Evolutionary conservation across 192 early-diverging fungal species (phyloP).

Genomic region (Coemansia sp.): DNA sequence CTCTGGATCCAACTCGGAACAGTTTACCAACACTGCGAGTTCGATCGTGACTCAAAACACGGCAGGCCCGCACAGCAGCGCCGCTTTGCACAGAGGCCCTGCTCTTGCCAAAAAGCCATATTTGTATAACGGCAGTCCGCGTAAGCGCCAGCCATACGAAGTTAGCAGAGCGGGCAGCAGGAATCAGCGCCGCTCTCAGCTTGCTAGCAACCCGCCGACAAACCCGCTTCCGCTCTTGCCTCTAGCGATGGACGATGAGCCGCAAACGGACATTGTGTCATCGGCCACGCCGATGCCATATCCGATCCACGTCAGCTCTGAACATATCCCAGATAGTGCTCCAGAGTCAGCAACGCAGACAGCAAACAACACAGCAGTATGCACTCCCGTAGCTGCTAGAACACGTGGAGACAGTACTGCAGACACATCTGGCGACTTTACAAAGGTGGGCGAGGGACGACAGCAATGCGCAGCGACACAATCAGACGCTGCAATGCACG

Average conservation of each 20-base stretch:
- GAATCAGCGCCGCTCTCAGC: slow-evolving; percentile 14
- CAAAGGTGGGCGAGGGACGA: slow-evolving; percentile 2
- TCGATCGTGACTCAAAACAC: background rate
- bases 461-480: background rate
- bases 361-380: slow-evolving; percentile 26
- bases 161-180: background rate
- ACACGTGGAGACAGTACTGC: background rate
- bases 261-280: background rate
- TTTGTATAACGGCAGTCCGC: background rate
- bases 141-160: background rate
- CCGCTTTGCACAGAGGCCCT: no score
- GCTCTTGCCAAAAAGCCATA: background rate
- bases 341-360: slow-evolving; percentile 14
- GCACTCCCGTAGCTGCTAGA: slow-evolving; percentile 17
- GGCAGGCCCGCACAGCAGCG: background rate
- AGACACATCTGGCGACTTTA: slow-evolving; percentile 1
- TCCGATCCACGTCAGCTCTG: background rate
- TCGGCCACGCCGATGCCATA: background rate
- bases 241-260: slow-evolving; percentile 14
- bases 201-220: slow-evolving; percentile 37
- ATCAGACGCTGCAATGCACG: background rate
- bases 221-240: slow-evolving; percentile 36
- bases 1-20: background rate
- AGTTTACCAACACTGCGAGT: no score
- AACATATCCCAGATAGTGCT: background rate